Evolutionary conservation across 1,139 yeast species (phyloP).

Genomic region (Candida freyschussii): DNA sequence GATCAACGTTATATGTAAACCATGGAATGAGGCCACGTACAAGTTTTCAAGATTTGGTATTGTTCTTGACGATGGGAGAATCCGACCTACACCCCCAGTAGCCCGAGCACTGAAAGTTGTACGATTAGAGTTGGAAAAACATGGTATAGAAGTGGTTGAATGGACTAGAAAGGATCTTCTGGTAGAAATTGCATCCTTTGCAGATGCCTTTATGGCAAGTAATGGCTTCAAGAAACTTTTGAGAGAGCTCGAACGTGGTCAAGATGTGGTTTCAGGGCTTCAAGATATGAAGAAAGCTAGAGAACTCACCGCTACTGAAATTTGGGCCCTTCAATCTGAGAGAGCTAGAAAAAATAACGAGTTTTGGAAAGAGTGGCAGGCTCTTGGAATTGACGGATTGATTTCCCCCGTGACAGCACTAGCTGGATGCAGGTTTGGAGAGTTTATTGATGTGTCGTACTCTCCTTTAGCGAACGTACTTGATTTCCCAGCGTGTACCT

Average conservation of each 20-base stretch:
- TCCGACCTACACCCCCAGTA: slow-evolving; percentile 59
- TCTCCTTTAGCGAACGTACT: slow-evolving; percentile 56
- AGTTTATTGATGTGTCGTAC: slow-evolving; percentile 30
- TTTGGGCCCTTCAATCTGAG: slow-evolving; percentile 42
- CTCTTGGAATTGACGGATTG: slow-evolving; percentile 46
- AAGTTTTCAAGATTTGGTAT: slow-evolving; percentile 43
- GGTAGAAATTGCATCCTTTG: slow-evolving; percentile 24
- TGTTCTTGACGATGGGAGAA: slow-evolving; percentile 39
- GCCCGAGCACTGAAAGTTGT: slow-evolving; percentile 44
- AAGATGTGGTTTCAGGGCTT: slow-evolving; percentile 56
- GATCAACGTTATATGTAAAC: slow-evolving; percentile 41
- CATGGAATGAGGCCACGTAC: slow-evolving; percentile 45
- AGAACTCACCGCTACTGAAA: slow-evolving; percentile 53
- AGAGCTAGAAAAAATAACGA: slow-evolving; percentile 30
- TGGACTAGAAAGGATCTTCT: slow-evolving; percentile 17
- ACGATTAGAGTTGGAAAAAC: slow-evolving; percentile 39
- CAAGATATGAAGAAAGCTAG: slow-evolving; percentile 31
- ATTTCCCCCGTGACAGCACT: slow-evolving; percentile 43
- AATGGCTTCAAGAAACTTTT: slow-evolving; percentile 43
- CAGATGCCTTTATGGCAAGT: slow-evolving; percentile 35
- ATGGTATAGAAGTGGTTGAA: slow-evolving; percentile 57
- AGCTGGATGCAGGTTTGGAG: slow-evolving; percentile 35
- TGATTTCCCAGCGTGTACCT: slow-evolving; percentile 53
- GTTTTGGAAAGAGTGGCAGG: slow-evolving; percentile 40
- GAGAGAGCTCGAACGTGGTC: slow-evolving; percentile 44